Base-by-base conservation (phyloP, 1,139 yeast genomes). In the Candida frijolesensis region DNA sequence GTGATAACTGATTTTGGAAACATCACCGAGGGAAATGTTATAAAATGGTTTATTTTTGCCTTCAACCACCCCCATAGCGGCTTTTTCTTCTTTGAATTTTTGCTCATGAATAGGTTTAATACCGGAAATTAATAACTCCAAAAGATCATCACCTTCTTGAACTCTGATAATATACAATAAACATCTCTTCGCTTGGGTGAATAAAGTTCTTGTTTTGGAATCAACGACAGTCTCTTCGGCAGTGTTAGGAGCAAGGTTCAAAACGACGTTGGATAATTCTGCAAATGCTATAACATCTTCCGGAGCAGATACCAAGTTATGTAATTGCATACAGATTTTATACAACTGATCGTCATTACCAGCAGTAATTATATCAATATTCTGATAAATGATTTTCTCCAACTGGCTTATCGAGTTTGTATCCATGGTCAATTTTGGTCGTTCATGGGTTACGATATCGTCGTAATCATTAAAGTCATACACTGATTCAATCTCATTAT, bases 141-240 rank as follows among this genome's bases (percentile, higher is more conserved):
- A 76, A 45, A 94, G 68, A 53, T 85, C 87, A 2, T 81, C 76
- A 19, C 90, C 90, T 32, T 82, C 81, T 70, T 94, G 96, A 12
- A 94, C 89, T 54, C 92, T 83, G 54, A 92, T 82, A 58, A 92
- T 84, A 61, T 90, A 91, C 19, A 88, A 70, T 34, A 92, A 70
- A 55, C 92, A 87, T 57, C 96, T 76, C 65, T 94, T 94, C 0
- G 89, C 90, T 59, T 91, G 92, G 44, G 92, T 81, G 60, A 88
- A 74, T 33, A 90, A 68, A 2, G 87, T 74, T 50, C 78, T 79
- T 18, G 76, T 68, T 58, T 80, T 82, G 4, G 74, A 61, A 48
- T 76, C 80, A 1, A 72, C 71, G 38, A 75, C 60, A 0, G 79
- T 68, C 33, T 72, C 78, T 56, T 76, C 79, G 51, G 70, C 68